Evolutionary conservation across 257 asterid genomes (phyloP).

Genomic region (Ophiorrhiza pumila): DNA sequence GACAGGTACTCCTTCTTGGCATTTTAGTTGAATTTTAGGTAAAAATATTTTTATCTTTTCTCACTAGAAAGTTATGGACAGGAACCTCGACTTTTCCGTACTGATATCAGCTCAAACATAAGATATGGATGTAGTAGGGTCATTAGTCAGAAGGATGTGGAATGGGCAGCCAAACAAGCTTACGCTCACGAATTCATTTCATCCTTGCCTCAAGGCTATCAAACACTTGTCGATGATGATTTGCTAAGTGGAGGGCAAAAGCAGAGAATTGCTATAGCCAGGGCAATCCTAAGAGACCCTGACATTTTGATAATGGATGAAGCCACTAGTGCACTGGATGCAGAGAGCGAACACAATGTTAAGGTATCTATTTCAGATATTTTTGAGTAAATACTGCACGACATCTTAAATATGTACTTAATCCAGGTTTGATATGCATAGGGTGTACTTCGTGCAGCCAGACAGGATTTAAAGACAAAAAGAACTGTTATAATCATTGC

Average conservation of each 20-base stretch:
- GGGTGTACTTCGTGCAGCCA: conserved; percentile 72
- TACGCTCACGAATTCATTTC: conserved; percentile 82
- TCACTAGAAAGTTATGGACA: conserved; percentile 19
- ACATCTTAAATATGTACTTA: conserved; percentile 11
- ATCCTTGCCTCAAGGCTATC: conserved; percentile 77
- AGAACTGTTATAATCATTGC: conserved; percentile 83
- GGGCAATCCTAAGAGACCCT: conserved; percentile 91
- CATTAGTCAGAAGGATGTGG: conserved; percentile 68
- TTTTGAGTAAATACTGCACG: neutral
- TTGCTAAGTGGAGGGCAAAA: conserved; percentile 98
- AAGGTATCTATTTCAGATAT: conserved; percentile 39
- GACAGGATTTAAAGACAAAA: conserved; percentile 51
- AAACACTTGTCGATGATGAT: conserved; percentile 89
- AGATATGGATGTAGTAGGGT: conserved; percentile 74
- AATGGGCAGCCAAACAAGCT: conserved; percentile 89
- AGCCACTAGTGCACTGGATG: conserved; percentile 98
- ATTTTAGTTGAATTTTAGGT: conserved; percentile 7
- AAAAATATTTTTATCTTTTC: conserved; percentile 8
- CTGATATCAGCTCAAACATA: conserved; percentile 82
- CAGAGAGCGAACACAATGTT: conserved; percentile 90
- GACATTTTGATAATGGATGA: conserved; percentile 87
- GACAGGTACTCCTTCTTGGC: conserved; percentile 62
- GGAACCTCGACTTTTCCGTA: conserved; percentile 95
- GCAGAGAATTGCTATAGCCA: conserved; percentile 92
- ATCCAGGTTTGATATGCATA: conserved; percentile 21